phyloP scores from a whole-genome alignment of 75 land plant species.

The Selaginella tamariscina region DNA sequence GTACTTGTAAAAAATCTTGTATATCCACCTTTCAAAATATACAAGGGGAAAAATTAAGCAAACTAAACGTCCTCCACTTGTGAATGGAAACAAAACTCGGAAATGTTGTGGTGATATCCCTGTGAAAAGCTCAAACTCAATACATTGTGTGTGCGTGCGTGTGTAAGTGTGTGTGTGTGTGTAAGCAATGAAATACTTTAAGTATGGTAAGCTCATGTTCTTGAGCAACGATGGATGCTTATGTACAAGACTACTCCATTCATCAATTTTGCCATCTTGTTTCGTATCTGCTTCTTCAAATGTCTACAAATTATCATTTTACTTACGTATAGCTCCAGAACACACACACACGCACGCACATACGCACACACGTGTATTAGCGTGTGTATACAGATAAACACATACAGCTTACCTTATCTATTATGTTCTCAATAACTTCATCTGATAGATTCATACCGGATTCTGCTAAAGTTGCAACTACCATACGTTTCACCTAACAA shows the following conservation, averaged over 20 bases:
- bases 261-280: conserved; percentile 45
- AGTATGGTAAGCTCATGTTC: conserved; percentile 44
- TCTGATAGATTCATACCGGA: conserved; percentile 23
- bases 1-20: too few relatives aligned
- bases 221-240: conserved; percentile 42
- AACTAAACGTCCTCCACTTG: conserved; percentile 68
- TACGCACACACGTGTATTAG: neutral
- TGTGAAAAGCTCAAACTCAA: conserved; percentile 11
- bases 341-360: neutral
- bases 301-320: conserved; percentile 73
- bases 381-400: neutral
- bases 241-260: conserved; percentile 38
- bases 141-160: neutral
- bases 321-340: too few relatives aligned
- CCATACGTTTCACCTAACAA: conserved; percentile 18
- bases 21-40: too few relatives aligned
- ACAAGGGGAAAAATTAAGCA: too few relatives aligned
- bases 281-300: conserved; percentile 70
- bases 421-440: conserved; percentile 15
- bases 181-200: conserved; percentile 25
- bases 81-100: conserved; percentile 72
- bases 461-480: conserved; percentile 15
- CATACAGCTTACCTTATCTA: conserved; percentile 18
- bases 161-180: neutral
- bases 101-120: conserved; percentile 67